Evolutionary conservation across 208 protist genomes (phyloP).

Genomic region (Novymonas esmeraldas): DNA sequence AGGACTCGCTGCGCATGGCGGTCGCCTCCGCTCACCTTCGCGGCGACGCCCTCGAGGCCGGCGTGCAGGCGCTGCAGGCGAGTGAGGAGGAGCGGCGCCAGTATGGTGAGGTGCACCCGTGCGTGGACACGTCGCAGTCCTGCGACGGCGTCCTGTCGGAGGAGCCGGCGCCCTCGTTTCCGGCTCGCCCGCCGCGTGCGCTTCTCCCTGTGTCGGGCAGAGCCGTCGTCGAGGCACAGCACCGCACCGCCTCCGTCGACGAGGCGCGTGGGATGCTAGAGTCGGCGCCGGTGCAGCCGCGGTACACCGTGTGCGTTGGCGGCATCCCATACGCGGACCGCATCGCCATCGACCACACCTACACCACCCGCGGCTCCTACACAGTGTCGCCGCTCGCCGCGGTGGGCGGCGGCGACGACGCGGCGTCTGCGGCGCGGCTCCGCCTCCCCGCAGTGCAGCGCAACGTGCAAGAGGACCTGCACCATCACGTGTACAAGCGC

Average conservation of each 20-base stretch:
- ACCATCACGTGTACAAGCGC: constrained; percentile 51
- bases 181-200: constrained; percentile 21
- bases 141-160: no score
- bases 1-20: constrained; percentile 32
- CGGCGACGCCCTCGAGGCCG: constrained; percentile 53
- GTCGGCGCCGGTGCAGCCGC: not conserved
- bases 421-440: not conserved
- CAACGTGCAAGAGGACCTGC: constrained; percentile 39
- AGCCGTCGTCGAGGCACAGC: constrained; percentile 42
- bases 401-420: no score
- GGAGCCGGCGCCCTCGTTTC: constrained; percentile 24
- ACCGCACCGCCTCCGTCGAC: constrained; percentile 26
- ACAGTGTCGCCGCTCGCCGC: constrained; percentile 8
- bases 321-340: constrained; percentile 37
- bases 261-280: not conserved
- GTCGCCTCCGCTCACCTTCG: constrained; percentile 42
- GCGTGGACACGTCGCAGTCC: no score
- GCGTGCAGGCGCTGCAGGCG: constrained; percentile 40
- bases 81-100: constrained; percentile 19
- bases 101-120: constrained; percentile 21
- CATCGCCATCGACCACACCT: constrained; percentile 57
- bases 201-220: constrained; percentile 61
- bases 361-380: constrained; percentile 43
- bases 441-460: constrained; percentile 5
- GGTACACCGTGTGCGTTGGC: constrained; percentile 24